Base-by-base conservation (phyloP, 139 green algal species). In the Chlamydomonas sp. region DNA sequence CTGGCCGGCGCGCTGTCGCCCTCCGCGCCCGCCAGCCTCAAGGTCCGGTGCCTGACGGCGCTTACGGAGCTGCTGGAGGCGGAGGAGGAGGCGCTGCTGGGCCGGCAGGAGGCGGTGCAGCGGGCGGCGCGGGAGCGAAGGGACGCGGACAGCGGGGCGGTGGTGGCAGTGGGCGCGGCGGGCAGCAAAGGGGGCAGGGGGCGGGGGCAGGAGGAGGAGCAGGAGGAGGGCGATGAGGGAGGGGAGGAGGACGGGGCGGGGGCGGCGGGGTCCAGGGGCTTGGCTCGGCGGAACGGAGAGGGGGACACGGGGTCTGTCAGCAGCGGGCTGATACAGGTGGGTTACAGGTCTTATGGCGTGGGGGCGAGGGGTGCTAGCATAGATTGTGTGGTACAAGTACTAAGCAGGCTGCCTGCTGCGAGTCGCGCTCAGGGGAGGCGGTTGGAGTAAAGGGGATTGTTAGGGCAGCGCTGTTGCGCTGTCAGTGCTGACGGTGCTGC, bases 51-150 rank as follows among this genome's bases (percentile, higher is more conserved):
- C 31, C 92, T 98, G 20, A 61, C 49, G 74, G 95, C 95, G 87
- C 90, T 98, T 5, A 90, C 92, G 4, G 94, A 98, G 73, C 89
- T 98, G 85, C 91, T 98, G 18, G 94, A 86, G 61, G 88, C 87
- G n/a, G 95, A 98, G 64, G 94, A 96, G 90, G 88, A 92, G 17
- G 73, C 61, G 2, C 68, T 97, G 84, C 9, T 93, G 15, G 63
- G n/a, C 1, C 90, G 90, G 15, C 95, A 97, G 87, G 77, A 77
- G 49, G 86, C 90, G 84, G 90, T 85, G 85, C 10, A 73, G 31
- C 9, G 18, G 0, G 9, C 10, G 8, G 64, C 8, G 10, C 64
- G 9, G 64, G 8, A 9, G 64, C 8, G 10, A 9, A 9, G 9
- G 8, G 64, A 69, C 8, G 64, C 64, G 10, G 9, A 9, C 64